phyloP scores from a whole-genome alignment of 2,329 filamentous ascomycete species.

The Colletotrichum neosansevieriae region DNA sequence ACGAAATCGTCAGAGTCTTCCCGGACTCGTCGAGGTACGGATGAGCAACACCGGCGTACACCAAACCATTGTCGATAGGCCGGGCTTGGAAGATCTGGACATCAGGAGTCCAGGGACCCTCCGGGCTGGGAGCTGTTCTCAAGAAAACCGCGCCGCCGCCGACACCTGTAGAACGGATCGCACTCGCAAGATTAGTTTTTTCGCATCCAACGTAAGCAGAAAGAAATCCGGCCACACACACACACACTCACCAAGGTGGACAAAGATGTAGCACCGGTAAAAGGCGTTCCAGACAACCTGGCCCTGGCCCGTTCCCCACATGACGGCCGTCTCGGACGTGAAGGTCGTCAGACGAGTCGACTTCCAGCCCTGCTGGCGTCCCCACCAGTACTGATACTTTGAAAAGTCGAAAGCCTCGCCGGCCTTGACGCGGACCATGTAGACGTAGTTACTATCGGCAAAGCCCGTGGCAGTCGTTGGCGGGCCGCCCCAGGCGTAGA shows the following conservation, averaged over 20 bases:
- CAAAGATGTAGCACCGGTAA: slow-evolving; percentile 52
- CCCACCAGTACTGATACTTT: slow-evolving; percentile 58
- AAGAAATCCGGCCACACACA: background rate
- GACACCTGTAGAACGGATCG: background rate
- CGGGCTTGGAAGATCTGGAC: slow-evolving; percentile 50
- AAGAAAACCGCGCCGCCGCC: slow-evolving; percentile 38
- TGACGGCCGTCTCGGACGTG: slow-evolving; percentile 51
- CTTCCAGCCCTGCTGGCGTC: slow-evolving; percentile 52
- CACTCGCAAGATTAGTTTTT: background rate
- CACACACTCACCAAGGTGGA: slow-evolving; percentile 46
- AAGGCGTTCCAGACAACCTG: slow-evolving; percentile 53
- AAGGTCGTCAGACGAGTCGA: slow-evolving; percentile 47
- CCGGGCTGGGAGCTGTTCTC: slow-evolving; percentile 46
- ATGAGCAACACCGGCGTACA: slow-evolving; percentile 54
- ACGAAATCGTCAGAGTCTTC: slow-evolving; percentile 52
- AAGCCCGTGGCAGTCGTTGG: slow-evolving; percentile 47
- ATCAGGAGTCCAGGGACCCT: slow-evolving; percentile 53
- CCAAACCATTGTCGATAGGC: slow-evolving; percentile 49
- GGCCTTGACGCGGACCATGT: slow-evolving; percentile 52
- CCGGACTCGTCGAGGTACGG: slow-evolving; percentile 53
- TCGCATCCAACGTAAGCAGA: rapidly evolving
- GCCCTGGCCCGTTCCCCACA: slow-evolving; percentile 54
- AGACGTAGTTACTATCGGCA: slow-evolving; percentile 47
- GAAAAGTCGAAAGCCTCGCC: slow-evolving; percentile 51
- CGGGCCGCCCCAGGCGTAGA: slow-evolving; percentile 54